Percentiles rank a stretch among this genome's conserved stretches.
Conservation (phyloP, 768 basidiomycete species). For the Leccinellum albellum region DNA sequence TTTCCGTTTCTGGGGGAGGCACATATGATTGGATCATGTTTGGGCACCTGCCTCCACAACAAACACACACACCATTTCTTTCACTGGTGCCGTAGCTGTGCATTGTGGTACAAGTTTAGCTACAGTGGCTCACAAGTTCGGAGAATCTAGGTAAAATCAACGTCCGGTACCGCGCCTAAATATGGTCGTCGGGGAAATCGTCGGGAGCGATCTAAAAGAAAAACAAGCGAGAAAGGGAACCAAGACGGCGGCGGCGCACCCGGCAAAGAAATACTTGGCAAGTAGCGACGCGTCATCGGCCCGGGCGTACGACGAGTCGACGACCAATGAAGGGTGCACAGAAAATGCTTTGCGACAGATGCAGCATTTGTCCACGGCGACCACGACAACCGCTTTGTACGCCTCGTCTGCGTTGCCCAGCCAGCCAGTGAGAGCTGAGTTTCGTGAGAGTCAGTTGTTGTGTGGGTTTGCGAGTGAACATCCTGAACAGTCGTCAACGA, state of each 20-base stretch:
- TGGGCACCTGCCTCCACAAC: not conserved
- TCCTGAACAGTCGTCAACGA: not conserved
- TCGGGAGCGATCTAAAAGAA: not conserved
- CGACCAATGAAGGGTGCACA: not conserved
- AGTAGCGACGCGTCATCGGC: not conserved
- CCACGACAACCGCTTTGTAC: not conserved
- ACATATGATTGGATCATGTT: not conserved
- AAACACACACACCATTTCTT: not conserved
- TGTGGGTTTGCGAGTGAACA: not conserved
- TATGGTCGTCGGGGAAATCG: slow-evolving; percentile 1
- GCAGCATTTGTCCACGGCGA: not conserved
- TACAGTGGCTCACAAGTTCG: not conserved
- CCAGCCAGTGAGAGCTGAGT: not conserved
- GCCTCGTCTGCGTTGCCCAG: not conserved
- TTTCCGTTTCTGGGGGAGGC: slow-evolving; percentile 12
- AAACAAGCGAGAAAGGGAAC: not conserved
- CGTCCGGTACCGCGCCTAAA: slow-evolving; percentile 19
- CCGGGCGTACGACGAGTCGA: not conserved
- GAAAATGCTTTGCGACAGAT: not conserved
- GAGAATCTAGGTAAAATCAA: not conserved
- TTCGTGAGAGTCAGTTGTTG: slow-evolving; percentile 8
- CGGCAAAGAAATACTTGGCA: not conserved
- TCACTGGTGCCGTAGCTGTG: not conserved
- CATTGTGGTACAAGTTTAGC: slow-evolving; percentile 13
- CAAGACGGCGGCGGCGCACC: not conserved